Evolutionary conservation across 139 green algal genomes (phyloP), one percentile per base, ranked within the genome.

Genomic region (Haematococcus lacustris): DNA sequence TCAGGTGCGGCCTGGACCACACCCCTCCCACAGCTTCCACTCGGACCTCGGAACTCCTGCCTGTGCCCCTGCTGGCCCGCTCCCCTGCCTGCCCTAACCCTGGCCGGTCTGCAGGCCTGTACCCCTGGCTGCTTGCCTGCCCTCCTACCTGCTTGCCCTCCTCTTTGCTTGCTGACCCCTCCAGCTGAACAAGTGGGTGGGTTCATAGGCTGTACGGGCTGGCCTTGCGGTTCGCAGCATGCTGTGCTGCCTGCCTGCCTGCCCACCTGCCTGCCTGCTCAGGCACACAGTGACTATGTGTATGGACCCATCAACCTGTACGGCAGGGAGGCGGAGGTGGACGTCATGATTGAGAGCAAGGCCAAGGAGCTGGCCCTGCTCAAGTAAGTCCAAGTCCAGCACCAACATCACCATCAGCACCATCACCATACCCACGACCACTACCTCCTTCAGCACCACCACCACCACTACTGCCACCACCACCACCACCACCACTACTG

Each of bases 201-300:
- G 47, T 21, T n/a, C 13, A 13, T 57, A 21, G 17, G 13, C 47
- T n/a, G 17, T 57, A 21, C 13, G 47, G 47, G 13, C 17, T 57
- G 17, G 21, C 47, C 13, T 57, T 57, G 47, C 47, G 21, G 17
- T n/a, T 13, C 47, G 47, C 47, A 57, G 13, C 0, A 28, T 74
- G 23, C 37, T 47, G 38, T 3, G 68, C 3, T 1, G 23, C 38
- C 70, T 60, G 25, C 21, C 47, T 13, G 47, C 47, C 13, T 57
- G 47, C 13, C 47, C 47, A 57, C 47, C 47, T 57, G 21, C 47
- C 21, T 57, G 47, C 21, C 21, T 13, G 47, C 47, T 13, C 50
- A 73, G 32, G 85, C 85, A 0, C 85, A 89, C 82, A 83, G 75
- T 60, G 87, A 89, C 72, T 92, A 86, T 64, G 71, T 92, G 4